Conservation (phyloP, 1,284 basidiomycete genomes). For the Cryptococcus sp. region DNA sequence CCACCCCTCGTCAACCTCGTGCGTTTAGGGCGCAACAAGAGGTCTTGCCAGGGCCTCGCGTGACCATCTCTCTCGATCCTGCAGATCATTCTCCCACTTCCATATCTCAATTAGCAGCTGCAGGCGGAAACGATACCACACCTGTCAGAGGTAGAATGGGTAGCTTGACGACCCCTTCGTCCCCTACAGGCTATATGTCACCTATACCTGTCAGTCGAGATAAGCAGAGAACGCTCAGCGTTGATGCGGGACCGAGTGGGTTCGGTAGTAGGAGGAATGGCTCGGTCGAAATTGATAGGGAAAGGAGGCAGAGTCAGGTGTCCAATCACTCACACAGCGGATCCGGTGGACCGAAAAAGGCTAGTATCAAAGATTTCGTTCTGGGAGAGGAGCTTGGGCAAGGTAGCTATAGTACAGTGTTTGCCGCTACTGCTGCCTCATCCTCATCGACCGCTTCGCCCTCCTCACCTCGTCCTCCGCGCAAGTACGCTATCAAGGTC, state of each 20-base stretch:
- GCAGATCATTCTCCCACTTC: neutral
- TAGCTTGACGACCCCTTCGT: conserved; percentile 20
- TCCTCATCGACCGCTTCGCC: conserved; percentile 22
- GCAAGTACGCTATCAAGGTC: conserved; percentile 57
- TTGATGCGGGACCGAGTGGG: conserved; percentile 16
- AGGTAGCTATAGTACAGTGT: conserved; percentile 53
- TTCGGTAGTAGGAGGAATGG: conserved; percentile 5
- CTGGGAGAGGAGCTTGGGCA: conserved; percentile 52
- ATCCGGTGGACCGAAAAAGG: conserved; percentile 21
- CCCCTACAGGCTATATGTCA: conserved; percentile 12
- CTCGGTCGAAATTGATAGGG: conserved; percentile 24
- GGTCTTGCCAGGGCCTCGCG: conserved; percentile 5
- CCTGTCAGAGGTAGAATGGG: conserved; percentile 17
- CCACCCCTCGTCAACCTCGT: conserved; percentile 28
- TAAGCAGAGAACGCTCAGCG: conserved; percentile 29
- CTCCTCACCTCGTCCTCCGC: conserved; percentile 23
- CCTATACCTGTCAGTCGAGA: neutral
- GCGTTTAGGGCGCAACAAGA: conserved; percentile 8
- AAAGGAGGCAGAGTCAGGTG: conserved; percentile 40
- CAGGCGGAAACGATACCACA: conserved; percentile 1
- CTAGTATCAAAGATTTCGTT: conserved; percentile 42
- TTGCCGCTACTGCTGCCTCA: conserved; percentile 22
- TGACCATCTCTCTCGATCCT: conserved; percentile 23
- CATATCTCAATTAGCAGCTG: neutral
- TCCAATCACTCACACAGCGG: conserved; percentile 25